Evolutionary conservation across 176 grass and related monocot species (phyloP).

Genomic region (Hyparrhenia diplandra): DNA sequence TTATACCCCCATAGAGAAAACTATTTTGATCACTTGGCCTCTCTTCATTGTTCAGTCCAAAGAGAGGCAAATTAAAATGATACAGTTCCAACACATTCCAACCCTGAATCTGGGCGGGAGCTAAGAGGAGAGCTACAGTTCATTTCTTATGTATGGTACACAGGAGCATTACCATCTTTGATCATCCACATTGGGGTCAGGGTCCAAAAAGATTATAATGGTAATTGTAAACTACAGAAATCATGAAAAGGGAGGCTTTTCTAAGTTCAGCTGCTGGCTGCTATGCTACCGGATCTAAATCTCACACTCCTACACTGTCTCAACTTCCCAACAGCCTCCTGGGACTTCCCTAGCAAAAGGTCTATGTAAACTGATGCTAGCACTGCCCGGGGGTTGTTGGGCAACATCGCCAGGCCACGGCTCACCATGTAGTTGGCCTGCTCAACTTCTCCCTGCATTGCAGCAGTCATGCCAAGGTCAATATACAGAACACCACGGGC

Average conservation of each 20-base stretch:
- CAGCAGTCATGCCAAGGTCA: conserved; percentile 61
- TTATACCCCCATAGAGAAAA: conserved; percentile 15
- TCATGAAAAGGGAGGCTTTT: conserved; percentile 2
- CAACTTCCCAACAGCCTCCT: conserved; percentile 69
- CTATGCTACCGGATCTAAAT: conserved; percentile 47
- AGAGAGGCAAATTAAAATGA: conserved; percentile 22
- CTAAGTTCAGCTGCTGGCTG: conserved; percentile 46
- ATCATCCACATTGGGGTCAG: conserved; percentile 32
- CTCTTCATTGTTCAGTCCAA: conserved; percentile 22
- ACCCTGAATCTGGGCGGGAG: conserved; percentile 41
- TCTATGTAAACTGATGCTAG: conserved; percentile 80
- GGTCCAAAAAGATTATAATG: conserved; percentile 39
- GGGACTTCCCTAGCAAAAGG: conserved; percentile 67
- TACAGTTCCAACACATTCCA: conserved; percentile 35
- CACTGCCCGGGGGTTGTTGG: conserved; percentile 63
- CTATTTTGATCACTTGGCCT: conserved; percentile 17
- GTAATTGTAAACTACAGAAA: conserved; percentile 52
- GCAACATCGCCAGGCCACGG: conserved; percentile 47
- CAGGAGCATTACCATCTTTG: conserved; percentile 34
- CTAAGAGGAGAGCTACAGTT: conserved; percentile 35
- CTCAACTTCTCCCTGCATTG: conserved; percentile 71
- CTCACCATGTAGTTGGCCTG: conserved; percentile 56
- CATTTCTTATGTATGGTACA: conserved; percentile 55
- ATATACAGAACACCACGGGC: conserved; percentile 62
- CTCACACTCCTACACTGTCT: conserved; percentile 70